Evolutionary conservation across 306 rosid species (phyloP).

Genomic region (Citrullus amarus): DNA sequence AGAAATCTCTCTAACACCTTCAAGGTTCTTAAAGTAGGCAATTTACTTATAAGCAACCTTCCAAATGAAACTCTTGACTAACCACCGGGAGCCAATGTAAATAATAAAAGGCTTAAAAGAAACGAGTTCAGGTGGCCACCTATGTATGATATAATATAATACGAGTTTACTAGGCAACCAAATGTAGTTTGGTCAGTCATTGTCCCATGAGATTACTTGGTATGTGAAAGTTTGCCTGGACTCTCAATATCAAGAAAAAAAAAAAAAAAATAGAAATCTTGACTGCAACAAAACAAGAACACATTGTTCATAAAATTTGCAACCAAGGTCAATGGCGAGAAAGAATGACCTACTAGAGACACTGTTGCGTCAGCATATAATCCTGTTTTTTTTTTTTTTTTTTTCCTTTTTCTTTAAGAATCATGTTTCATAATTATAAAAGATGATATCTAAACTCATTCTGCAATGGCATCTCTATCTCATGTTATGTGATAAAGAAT

Average conservation of each 20-base stretch:
- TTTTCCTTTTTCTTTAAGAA: too few relatives aligned
- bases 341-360: background rate
- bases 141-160: background rate
- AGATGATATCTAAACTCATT: background rate
- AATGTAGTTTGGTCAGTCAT: background rate
- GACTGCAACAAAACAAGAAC: background rate
- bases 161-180: background rate
- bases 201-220: background rate
- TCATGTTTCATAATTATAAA: background rate
- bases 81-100: background rate
- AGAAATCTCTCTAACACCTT: background rate
- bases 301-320: background rate
- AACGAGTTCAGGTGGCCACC: background rate
- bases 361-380: background rate
- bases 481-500: background rate
- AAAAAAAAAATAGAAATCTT: background rate
- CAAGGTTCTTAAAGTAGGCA: background rate
- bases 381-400: too few relatives aligned
- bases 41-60: background rate
- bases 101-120: background rate
- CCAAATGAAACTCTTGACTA: background rate
- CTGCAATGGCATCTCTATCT: background rate
- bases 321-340: background rate
- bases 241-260: background rate
- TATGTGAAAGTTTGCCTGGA: background rate